Evolutionary conservation across 2,329 filamentous ascomycete species (phyloP).

Genomic region (Phialemonium atrogriseum): DNA sequence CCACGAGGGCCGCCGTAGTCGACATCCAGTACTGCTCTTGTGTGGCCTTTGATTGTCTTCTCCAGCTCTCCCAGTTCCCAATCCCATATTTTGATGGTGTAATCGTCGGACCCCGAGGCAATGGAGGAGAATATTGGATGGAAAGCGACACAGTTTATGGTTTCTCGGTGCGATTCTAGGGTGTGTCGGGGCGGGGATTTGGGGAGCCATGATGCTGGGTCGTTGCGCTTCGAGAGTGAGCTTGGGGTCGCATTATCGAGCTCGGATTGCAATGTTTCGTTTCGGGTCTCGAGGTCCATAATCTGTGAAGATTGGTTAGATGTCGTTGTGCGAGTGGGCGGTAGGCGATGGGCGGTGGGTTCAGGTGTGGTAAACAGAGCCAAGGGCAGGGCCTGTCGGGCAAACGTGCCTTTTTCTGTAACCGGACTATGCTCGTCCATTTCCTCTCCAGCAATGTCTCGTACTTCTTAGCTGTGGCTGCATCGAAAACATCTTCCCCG

Average conservation of each 20-base stretch:
- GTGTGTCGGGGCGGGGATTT: constrained; percentile 71
- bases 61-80: constrained; percentile 92
- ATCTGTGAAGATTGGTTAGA: constrained; percentile 46
- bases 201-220: constrained; percentile 83
- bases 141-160: constrained; percentile 87
- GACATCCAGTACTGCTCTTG: constrained; percentile 77
- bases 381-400: constrained; percentile 1
- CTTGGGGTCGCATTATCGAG: constrained; percentile 72
- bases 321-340: too few species aligned
- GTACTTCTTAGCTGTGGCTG: constrained; percentile 84
- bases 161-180: constrained; percentile 71
- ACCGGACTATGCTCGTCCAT: constrained; percentile 89
- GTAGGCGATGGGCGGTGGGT: too few species aligned
- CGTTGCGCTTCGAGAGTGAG: constrained; percentile 66
- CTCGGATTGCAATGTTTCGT: constrained; percentile 66
- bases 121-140: constrained; percentile 87
- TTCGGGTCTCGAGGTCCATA: constrained; percentile 81
- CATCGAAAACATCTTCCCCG: constrained; percentile 62
- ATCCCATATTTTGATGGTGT: constrained; percentile 94
- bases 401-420: constrained; percentile 77
- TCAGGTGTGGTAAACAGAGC: background rate
- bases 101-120: constrained; percentile 89
- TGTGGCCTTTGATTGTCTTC: constrained; percentile 85
- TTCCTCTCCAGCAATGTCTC: constrained; percentile 93
- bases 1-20: constrained; percentile 84